Conservation (phyloP, 768 basidiomycete genomes). For the Hysterangium stoloniferum region DNA sequence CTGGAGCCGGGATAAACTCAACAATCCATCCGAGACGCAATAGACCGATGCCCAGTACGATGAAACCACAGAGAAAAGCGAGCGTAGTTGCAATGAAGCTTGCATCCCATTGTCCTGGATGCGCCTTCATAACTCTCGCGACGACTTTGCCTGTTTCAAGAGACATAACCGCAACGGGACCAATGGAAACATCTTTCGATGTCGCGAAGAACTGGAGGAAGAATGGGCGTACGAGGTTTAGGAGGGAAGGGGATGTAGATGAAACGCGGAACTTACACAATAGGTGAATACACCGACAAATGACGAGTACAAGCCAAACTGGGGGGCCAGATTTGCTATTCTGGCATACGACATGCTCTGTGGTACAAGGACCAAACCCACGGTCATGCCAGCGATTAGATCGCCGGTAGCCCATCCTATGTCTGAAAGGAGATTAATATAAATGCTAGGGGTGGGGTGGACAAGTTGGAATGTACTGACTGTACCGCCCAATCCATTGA, state of each 20-base stretch:
- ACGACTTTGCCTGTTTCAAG: conserved; percentile 81
- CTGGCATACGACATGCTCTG: conserved; percentile 88
- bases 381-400: conserved; percentile 84
- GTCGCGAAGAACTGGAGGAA: conserved; percentile 82
- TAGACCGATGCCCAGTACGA: conserved; percentile 83
- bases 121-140: conserved; percentile 42
- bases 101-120: conserved; percentile 51
- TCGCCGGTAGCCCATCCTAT: conserved; percentile 79
- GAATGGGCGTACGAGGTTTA: neutral
- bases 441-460: neutral
- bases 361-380: conserved; percentile 92
- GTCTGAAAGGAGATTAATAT: conserved; percentile 34
- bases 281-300: conserved; percentile 84
- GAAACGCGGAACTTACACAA: conserved; percentile 44
- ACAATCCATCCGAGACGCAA: conserved; percentile 90
- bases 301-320: conserved; percentile 92
- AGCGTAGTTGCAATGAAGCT: conserved; percentile 79
- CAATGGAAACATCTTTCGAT: conserved; percentile 98
- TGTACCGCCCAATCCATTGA: conserved; percentile 83
- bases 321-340: conserved; percentile 73
- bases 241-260: conserved; percentile 2
- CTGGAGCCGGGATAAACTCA: conserved; percentile 86
- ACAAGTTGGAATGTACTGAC: conserved; percentile 32
- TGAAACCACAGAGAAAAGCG: conserved; percentile 84
- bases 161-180: conserved; percentile 98